Percentiles rank a stretch among this genome's conserved stretches.
Evolutionary conservation across 1,139 yeast species (phyloP).

Genomic region (Saccharomyces hybrid): DNA sequence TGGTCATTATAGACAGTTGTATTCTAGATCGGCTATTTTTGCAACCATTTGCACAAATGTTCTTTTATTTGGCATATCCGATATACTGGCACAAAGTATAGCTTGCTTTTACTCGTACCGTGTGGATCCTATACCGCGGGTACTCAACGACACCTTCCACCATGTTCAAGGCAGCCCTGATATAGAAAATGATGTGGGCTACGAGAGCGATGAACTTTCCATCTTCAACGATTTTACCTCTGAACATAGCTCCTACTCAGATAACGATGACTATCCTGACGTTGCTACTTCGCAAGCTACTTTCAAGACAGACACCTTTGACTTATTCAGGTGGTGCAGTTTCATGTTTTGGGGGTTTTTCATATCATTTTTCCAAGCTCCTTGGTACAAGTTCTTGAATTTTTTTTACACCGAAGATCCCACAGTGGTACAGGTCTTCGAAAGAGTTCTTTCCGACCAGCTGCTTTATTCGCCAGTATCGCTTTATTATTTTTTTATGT

Average conservation of each 20-base stretch:
- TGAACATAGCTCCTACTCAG: conserved; percentile 4
- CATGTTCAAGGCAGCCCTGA: conserved; percentile 13
- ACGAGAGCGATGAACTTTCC: conserved; percentile 11
- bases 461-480: conserved; percentile 82
- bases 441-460: conserved; percentile 86
- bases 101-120: conserved; percentile 18
- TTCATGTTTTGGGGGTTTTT: conserved; percentile 85
- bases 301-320: conserved; percentile 40
- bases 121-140: conserved; percentile 32
- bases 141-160: conserved; percentile 30
- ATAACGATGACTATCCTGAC: conserved; percentile 3
- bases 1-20: conserved; percentile 53
- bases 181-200: conserved; percentile 1
- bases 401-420: conserved; percentile 73
- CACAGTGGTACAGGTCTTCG: conserved; percentile 69
- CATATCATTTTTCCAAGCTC: conserved; percentile 75
- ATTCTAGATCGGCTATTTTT: conserved; percentile 56
- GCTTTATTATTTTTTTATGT: conserved; percentile 70
- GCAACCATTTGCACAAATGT: conserved; percentile 82
- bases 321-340: conserved; percentile 65
- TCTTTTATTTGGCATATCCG: conserved; percentile 80
- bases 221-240: conserved; percentile 3
- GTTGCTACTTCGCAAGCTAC: conserved; percentile 17
- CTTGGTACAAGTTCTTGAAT: conserved; percentile 83
- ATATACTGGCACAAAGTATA: conserved; percentile 67